A percentile compares a stretch with the other conserved stretches of the same genome.
Evolutionary conservation across 805 yeast genomes (phyloP).

Genomic region (Cyberlindnera mississippiensis): DNA sequence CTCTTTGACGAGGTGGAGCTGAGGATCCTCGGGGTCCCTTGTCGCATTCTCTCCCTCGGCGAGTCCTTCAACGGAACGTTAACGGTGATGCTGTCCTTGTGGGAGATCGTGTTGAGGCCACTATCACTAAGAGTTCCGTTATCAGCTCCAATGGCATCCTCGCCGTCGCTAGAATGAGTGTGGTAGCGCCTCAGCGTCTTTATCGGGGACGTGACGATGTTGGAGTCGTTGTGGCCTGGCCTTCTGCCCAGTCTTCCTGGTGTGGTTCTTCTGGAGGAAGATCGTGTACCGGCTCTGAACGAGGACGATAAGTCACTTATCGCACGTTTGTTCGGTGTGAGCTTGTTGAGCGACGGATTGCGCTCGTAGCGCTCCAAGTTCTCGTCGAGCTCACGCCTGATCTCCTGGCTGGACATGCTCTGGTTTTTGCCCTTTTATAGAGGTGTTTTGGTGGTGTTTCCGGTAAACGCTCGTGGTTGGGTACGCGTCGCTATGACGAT

Average conservation of each 20-base stretch:
- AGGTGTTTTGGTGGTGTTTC: no score
- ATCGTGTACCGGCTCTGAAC: neutral
- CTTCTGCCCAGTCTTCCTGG: conserved; percentile 5
- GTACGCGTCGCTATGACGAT: no score
- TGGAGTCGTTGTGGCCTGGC: conserved; percentile 17
- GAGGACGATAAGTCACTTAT: conserved; percentile 1
- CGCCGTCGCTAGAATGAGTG: conserved; percentile 1
- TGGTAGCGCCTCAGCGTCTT: conserved; percentile 18
- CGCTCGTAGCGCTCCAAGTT: conserved; percentile 20
- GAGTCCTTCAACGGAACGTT: conserved; percentile 22
- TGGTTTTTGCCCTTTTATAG: no score
- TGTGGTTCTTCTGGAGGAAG: conserved; percentile 5
- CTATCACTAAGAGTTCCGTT: conserved; percentile 3
- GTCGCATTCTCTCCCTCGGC: conserved; percentile 20
- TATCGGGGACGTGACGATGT: conserved; percentile 24
- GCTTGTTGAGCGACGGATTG: conserved; percentile 19
- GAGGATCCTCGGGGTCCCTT: conserved; percentile 22
- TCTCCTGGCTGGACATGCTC: no score
- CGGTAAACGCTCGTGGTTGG: no score
- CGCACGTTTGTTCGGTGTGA: conserved; percentile 18
- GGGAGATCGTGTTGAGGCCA: neutral
- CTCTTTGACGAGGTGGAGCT: conserved; percentile 6
- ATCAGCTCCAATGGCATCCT: conserved; percentile 14
- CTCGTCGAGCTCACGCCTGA: conserved; percentile 11
- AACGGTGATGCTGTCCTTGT: conserved; percentile 9